phyloP scores from a whole-genome alignment of 768 basidiomycete species.

The Tricholoma bakamatsutake region DNA sequence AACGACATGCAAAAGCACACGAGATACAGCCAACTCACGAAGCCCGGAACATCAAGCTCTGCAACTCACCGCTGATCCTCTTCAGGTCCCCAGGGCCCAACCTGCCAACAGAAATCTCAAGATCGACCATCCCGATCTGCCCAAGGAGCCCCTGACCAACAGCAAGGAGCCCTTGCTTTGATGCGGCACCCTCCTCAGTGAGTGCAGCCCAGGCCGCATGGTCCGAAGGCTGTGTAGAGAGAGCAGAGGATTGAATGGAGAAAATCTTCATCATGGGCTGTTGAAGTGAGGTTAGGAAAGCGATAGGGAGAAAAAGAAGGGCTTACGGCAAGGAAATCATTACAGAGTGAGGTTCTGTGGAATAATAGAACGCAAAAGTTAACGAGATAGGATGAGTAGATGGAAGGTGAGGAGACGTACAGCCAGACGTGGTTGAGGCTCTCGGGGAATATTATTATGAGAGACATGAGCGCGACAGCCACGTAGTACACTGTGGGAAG shows the following conservation, averaged over 20 bases:
- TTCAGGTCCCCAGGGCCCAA: constrained; percentile 37
- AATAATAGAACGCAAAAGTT: background rate
- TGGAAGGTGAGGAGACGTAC: constrained; percentile 13
- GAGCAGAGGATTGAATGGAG: constrained; percentile 26
- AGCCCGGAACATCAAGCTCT: constrained; percentile 32
- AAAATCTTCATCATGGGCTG: constrained; percentile 31
- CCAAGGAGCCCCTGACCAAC: constrained; percentile 27
- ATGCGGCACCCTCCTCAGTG: constrained; percentile 18
- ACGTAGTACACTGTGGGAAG: constrained; percentile 35
- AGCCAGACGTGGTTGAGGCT: constrained; percentile 38
- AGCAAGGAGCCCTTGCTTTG: constrained; percentile 23
- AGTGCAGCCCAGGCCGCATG: constrained; percentile 25
- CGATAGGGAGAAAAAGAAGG: background rate
- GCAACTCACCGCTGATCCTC: constrained; percentile 31
- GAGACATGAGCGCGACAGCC: constrained; percentile 31
- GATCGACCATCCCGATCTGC: constrained; percentile 32
- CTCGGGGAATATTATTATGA: constrained; percentile 38
- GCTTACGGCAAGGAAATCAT: constrained; percentile 26
- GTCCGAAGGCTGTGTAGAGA: constrained; percentile 29
- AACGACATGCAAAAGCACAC: background rate
- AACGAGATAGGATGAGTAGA: background rate
- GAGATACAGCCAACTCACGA: constrained; percentile 20
- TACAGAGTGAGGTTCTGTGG: constrained; percentile 22
- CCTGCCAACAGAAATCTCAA: constrained; percentile 37
- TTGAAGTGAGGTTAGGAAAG: background rate